Evolutionary conservation across 2,329 filamentous ascomycete species (phyloP), one percentile per base, ranked within the genome.

Genomic region (Sporothrix humicola): DNA sequence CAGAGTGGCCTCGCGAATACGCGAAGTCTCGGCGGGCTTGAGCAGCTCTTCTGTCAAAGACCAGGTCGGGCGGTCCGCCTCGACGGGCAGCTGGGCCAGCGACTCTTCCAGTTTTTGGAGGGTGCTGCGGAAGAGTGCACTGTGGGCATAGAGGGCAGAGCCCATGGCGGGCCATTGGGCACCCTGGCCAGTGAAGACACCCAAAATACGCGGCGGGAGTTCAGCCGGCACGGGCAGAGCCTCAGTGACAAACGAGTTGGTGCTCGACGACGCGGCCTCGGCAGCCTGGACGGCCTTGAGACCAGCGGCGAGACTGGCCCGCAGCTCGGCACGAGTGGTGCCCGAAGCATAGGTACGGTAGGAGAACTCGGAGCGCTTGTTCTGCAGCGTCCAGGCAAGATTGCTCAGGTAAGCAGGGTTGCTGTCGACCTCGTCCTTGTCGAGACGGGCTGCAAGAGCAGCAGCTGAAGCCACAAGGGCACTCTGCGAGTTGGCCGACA

Each of bases 401-500:
- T 80, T 70, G 2, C 68, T 13, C 23, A 75, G 73, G 2, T 46
- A 48, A 37, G 56, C 3, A 10, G 44, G 10, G 44, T 13, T 15
- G 0, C 52, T 2, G 0, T 73, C 4, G 7, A 52, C 54, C n/a
- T 77, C 61, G 2, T 74, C n/a, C 1, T 37, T 31, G 26, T 48
- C 58, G 2, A 85, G 74, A 68, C 81, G 81, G n/a, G 78, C 75
- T 26, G 75, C 76, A 54, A 81, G 82, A 0, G 74, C 72, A 1
- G 71, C 68, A 20, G 78, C 75, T 0, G 81, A 74, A 12, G 77
- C 77, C 20, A 76, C 72, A 12, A 84, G 74, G 0, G 83, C 81
- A 17, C 78, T 79, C 15, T 79, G 78, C 0, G 82, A 82, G 10
- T 79, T 78, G 3, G 83, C 83, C 0, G 83, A 83, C 20, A 85